Evolutionary conservation across 768 basidiomycete species (phyloP), one percentile per base, ranked within the genome.

Genomic region (Mrakia blollopis): DNA sequence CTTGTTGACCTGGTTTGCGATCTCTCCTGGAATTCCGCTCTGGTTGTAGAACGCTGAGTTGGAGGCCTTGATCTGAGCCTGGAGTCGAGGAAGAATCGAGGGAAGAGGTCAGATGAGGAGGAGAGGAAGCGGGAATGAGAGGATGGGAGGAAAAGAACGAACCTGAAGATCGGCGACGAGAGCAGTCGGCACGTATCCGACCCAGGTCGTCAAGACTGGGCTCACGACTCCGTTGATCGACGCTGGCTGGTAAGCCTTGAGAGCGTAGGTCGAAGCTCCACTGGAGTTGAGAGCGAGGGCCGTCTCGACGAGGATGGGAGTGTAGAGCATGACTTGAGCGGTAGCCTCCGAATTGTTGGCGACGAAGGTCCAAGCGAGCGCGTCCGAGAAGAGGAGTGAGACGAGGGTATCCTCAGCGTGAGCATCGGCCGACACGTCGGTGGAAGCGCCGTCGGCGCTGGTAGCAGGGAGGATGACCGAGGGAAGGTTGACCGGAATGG

Each of bases 41-140:
- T 73, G 77, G 37, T 74, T 78, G 57, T 74, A 78, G 57, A 78
- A 74, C 25, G 77, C 72, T 10, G 71, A 73, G 77, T 78, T 78
- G 52, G 67, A 57, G n/a, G 72, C 73, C 57, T 50, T 73, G 47
- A 78, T 73, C 60, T 78, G 77, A 0, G 77, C 32, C 77, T 72
- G 63, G 10, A 14, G 70, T 32, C 28, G 54, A 14, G 13, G 39
- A 50, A 7, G 11, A 4, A 50, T 13, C 39, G 39, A 50, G 47
- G 21, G 47, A 21, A 50, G 47, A 50, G 13, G 18, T 50, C 47
- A 50, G 47, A 3, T 50, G 18, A 28, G 4, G n/a, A 47, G n/a
- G 30, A 44, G 0, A 71, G 47, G 23, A 30, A 50, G 23, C 9
- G 50, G 23, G 10, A n/a, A n/a, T 3, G 50, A 71, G 44, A 47